Evolutionary conservation across 2,329 filamentous ascomycete species (phyloP).

Genomic region (Colletotrichum navitas): DNA sequence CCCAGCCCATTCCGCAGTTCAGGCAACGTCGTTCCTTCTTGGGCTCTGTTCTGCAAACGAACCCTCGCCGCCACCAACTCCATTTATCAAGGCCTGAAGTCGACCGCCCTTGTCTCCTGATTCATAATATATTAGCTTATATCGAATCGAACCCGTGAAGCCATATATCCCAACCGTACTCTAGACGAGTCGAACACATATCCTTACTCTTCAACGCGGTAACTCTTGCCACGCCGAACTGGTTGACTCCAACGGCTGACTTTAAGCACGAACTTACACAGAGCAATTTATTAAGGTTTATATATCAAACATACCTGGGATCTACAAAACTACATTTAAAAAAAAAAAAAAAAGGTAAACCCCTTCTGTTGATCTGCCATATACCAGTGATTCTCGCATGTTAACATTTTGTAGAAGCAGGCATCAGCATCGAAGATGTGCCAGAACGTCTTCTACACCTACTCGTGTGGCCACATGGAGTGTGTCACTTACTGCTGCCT

Average conservation of each 20-base stretch:
- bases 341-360: background rate
- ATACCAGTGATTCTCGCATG: background rate
- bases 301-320: too few relatives aligned
- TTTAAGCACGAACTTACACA: background rate
- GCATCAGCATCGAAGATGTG: constrained; percentile 29
- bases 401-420: constrained; percentile 41
- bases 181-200: background rate
- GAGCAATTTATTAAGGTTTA: background rate
- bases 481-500: constrained; percentile 35
- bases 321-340: background rate
- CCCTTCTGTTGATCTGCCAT: background rate
- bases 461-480: constrained; percentile 41
- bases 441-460: constrained; percentile 41
- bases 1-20: background rate
- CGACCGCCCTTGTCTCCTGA: background rate
- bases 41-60: background rate
- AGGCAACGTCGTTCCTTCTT: background rate
- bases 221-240: too few relatives aligned
- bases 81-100: background rate
- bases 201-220: background rate
- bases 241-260: background rate
- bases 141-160: background rate
- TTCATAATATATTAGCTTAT: background rate
- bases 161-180: background rate
- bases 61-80: background rate